Conservation (phyloP, 257 asterid genomes). For the Verbena officinalis region DNA sequence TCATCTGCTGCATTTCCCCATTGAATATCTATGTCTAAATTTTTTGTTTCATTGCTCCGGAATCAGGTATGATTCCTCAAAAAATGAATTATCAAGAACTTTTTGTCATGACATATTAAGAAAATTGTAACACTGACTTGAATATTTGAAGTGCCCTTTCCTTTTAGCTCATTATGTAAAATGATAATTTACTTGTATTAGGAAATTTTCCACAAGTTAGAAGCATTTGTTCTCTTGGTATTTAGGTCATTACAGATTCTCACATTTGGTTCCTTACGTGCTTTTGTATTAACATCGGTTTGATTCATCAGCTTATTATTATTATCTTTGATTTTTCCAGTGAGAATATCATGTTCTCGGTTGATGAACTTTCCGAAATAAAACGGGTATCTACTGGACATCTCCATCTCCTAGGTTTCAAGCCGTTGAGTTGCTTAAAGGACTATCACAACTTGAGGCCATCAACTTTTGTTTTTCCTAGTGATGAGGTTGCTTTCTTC, state of each 20-base stretch:
- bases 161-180: slow-evolving; percentile 13
- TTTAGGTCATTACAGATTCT: slow-evolving; percentile 12
- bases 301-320: slow-evolving; percentile 13
- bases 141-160: slow-evolving; percentile 1
- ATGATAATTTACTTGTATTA: slow-evolving; percentile 5
- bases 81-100: neutral
- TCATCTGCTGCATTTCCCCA: slow-evolving; percentile 24
- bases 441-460: slow-evolving; percentile 94
- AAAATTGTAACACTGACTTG: neutral
- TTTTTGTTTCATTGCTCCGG: slow-evolving; percentile 7
- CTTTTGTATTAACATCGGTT: slow-evolving; percentile 13
- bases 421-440: slow-evolving; percentile 83
- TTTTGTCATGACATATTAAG: slow-evolving; percentile 14
- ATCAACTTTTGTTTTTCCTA: slow-evolving; percentile 86
- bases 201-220: slow-evolving; percentile 1
- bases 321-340: slow-evolving; percentile 44
- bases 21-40: neutral
- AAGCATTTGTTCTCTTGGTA: slow-evolving; percentile 13
- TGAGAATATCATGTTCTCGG: slow-evolving; percentile 75
- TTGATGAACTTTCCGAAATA: slow-evolving; percentile 73
- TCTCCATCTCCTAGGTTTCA: slow-evolving; percentile 91
- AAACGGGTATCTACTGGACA: slow-evolving; percentile 83
- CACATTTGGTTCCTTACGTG: slow-evolving; percentile 17
- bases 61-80: slow-evolving; percentile 15
- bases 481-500: slow-evolving; percentile 72